Conservation (phyloP, 352 stramenopile genomes). For the Pseudoperonospora humuli region DNA sequence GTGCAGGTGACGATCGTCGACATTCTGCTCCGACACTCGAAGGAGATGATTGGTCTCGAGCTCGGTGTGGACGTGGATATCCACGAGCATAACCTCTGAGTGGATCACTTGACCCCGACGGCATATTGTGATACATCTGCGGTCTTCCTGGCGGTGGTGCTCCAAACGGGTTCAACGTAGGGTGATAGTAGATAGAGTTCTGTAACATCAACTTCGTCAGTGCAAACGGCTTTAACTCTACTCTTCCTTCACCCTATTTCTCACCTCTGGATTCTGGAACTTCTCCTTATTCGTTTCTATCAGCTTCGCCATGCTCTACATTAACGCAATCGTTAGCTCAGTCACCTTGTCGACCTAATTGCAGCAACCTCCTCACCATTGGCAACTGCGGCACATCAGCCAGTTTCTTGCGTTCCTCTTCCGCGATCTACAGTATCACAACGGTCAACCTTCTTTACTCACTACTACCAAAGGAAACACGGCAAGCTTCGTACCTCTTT, state of each 20-base stretch:
- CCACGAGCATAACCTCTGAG: background rate
- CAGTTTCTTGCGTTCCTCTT: constrained; percentile 33
- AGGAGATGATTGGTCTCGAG: constrained; percentile 3
- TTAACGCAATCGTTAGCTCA: too few relatives aligned
- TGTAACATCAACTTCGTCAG: constrained; percentile 8
- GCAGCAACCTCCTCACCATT: constrained; percentile 20
- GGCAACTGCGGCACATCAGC: constrained; percentile 20
- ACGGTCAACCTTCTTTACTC: background rate
- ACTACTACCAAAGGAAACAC: background rate
- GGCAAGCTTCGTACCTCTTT: constrained; percentile 30
- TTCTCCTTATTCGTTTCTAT: constrained; percentile 44
- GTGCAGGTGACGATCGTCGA: constrained; percentile 1
- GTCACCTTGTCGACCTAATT: too few relatives aligned
- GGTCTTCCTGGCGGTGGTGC: constrained; percentile 53
- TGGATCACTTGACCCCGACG: constrained; percentile 3
- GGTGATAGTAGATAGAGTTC: constrained; percentile 80
- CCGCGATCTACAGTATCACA: constrained; percentile 27
- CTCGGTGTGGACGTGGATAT: constrained; percentile 3
- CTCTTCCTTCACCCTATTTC: background rate
- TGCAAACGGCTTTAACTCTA: background rate
- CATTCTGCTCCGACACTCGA: background rate
- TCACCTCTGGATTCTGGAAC: constrained; percentile 67
- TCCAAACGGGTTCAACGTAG: constrained; percentile 70
- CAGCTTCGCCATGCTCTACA: constrained; percentile 52
- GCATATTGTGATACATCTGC: constrained; percentile 46